Evolutionary conservation across 352 stramenopile species (phyloP), one percentile per base, ranked within the genome.

Genomic region (Globisporangium mamillatum): DNA sequence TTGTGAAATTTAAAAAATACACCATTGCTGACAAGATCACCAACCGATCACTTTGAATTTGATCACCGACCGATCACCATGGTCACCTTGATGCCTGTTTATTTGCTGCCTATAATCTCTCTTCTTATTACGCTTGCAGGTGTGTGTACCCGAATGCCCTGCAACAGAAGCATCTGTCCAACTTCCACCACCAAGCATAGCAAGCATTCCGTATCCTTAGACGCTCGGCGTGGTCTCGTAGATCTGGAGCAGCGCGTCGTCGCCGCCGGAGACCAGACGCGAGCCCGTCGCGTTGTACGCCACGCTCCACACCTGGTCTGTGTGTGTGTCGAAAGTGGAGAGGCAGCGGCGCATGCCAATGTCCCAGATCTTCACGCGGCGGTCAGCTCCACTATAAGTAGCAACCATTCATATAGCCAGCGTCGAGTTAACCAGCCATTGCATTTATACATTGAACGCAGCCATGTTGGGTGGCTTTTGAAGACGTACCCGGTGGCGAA

Each of bases 301-400:
- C 34, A 97, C 89, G 66, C 90, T 94, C 91, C 91, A 97, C 27
- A 97, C 89, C 80, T 97, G 91, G 64, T 97, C 91, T 52, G 80
- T 94, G 77, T 97, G 91, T 29, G 82, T 89, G 59, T 97, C 91
- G 69, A 97, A 97, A 8, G 85, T 97, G 25, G 92, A 90, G 44
- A 97, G 76, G 61, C 89, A 97, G 63, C 90, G 88, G 12, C 91
- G 88, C 36, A 82, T 91, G 44, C 88, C 90, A 52, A 97, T 78
- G 54, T 97, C 91, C 91, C 91, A 97, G 68, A 97, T 93, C 78
- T 97, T 97, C n/a, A 97, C 91, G 36, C 88, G 91, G 38, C 88
- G 88, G 46, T 97, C 91, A 14, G 86, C 86, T 60, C 88, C 88
- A 69, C 88, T 95, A 16, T 57, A 10, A 60, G 18, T n/a, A 27